phyloP scores from a whole-genome alignment of 305 asterid genomes.

The Plantago coronopus region DNA sequence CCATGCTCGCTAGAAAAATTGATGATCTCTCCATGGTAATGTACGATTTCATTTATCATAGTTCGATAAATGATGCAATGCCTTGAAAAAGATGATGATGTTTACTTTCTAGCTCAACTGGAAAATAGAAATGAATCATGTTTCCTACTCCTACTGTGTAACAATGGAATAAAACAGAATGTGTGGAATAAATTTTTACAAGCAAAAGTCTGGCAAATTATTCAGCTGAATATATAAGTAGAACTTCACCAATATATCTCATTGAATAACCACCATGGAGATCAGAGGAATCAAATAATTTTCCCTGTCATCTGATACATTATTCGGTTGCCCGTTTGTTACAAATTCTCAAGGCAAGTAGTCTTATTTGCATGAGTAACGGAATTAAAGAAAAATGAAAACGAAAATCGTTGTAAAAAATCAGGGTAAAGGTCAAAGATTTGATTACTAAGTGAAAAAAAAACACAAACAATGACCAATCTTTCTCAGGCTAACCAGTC shows the following conservation, averaged over 20 bases:
- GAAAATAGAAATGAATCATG: not conserved
- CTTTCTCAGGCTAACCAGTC: slow-evolving; percentile 83
- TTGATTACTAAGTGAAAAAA: slow-evolving; percentile 41
- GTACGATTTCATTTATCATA: slow-evolving; percentile 16
- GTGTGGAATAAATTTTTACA: not conserved
- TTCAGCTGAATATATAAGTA: not conserved
- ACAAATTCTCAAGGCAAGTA: slow-evolving; percentile 34
- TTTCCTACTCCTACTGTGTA: not conserved
- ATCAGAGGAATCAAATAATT: slow-evolving; percentile 27
- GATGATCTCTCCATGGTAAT: slow-evolving; percentile 19
- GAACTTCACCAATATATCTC: slow-evolving; percentile 10
- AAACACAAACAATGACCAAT: slow-evolving; percentile 40
- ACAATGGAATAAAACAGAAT: not conserved
- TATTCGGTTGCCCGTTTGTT: slow-evolving; percentile 33
- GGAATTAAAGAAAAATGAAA: slow-evolving; percentile 7
- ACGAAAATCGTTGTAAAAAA: slow-evolving; percentile 21
- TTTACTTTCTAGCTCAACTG: not conserved
- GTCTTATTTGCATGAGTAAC: slow-evolving; percentile 34
- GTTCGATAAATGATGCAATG: not conserved
- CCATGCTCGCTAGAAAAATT: slow-evolving; percentile 20
- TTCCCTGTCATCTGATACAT: slow-evolving; percentile 28
- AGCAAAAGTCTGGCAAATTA: not conserved
- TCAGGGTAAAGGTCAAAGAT: slow-evolving; percentile 31
- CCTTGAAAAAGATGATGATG: not conserved
- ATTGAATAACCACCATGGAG: slow-evolving; percentile 24